Percentiles rank a stretch among this genome's conserved stretches.
Evolutionary conservation across 2,329 filamentous ascomycete species (phyloP).

Genomic region (Ascochyta fabae): DNA sequence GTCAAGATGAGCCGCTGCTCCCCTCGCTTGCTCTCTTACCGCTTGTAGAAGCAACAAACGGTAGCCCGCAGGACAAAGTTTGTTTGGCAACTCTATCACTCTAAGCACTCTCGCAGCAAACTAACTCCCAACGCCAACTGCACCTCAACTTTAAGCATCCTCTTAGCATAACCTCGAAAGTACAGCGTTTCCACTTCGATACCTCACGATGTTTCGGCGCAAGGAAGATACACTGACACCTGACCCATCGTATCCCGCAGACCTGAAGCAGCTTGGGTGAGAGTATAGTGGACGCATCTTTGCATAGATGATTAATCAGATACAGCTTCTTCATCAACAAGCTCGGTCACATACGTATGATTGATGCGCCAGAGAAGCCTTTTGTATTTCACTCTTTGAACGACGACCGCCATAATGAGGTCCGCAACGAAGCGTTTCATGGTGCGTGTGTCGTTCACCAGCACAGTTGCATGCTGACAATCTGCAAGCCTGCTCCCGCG

Average conservation of each 20-base stretch:
- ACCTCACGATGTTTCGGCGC: constrained; percentile 75
- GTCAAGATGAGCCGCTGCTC: constrained; percentile 16
- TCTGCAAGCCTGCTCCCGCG: constrained; percentile 65
- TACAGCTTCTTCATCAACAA: constrained; percentile 79
- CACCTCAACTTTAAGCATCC: not conserved
- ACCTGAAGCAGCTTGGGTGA: constrained; percentile 77
- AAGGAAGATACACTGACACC: constrained; percentile 70
- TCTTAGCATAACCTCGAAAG: no score
- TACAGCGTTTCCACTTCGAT: not conserved
- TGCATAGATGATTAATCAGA: not conserved
- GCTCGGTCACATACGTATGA: constrained; percentile 74
- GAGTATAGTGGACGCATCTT: constrained; percentile 22
- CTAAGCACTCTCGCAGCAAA: not conserved
- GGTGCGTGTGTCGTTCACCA: constrained; percentile 54
- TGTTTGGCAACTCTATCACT: not conserved
- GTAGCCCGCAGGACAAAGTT: not conserved
- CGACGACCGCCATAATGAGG: constrained; percentile 77
- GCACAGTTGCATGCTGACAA: constrained; percentile 13
- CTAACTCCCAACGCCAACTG: not conserved
- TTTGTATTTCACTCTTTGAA: constrained; percentile 78
- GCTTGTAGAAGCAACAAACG: constrained; percentile 20
- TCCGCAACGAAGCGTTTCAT: constrained; percentile 74
- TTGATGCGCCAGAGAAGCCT: constrained; percentile 69
- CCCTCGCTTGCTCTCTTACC: constrained; percentile 23
- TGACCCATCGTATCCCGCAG: constrained; percentile 67